phyloP scores from a whole-genome alignment of 192 early-diverging fungal genomes.

The Entrophospora sp. region DNA sequence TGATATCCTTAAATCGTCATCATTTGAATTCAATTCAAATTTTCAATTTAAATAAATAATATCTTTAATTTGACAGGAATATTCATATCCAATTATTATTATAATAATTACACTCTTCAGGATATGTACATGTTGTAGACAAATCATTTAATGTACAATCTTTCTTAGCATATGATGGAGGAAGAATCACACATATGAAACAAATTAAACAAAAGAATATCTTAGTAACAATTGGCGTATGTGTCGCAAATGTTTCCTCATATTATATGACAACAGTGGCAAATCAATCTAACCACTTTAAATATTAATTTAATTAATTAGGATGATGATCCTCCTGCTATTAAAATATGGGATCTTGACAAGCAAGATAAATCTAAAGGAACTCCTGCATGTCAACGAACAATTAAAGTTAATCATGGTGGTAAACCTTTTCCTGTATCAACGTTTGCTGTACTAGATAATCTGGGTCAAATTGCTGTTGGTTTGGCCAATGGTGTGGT shows the following conservation, averaged over 20 bases:
- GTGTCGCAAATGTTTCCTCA: constrained; percentile 13
- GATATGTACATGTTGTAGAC: constrained; percentile 60
- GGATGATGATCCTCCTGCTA: constrained; percentile 51
- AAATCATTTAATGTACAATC: constrained; percentile 51
- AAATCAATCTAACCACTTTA: no score
- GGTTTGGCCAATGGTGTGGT: constrained; percentile 91
- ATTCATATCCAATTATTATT: no score
- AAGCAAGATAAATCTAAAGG: constrained; percentile 40
- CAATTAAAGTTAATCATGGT: constrained; percentile 57
- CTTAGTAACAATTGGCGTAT: constrained; percentile 70
- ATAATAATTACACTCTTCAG: constrained; percentile 32
- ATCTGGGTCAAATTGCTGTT: constrained; percentile 79
- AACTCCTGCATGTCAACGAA: constrained; percentile 48
- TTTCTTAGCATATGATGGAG: constrained; percentile 52
- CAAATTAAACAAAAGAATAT: constrained; percentile 71
- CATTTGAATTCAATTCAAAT: not conserved
- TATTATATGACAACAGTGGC: no score
- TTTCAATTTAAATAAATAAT: not conserved
- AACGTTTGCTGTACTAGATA: constrained; percentile 65
- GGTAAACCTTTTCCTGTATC: constrained; percentile 62
- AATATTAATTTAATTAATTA: no score
- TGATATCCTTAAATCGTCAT: constrained; percentile 29
- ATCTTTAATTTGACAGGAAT: no score
- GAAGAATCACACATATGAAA: constrained; percentile 74
- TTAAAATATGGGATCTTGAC: constrained; percentile 81